phyloP scores from a whole-genome alignment of 768 basidiomycete genomes.

The Crucibulum laeve region DNA sequence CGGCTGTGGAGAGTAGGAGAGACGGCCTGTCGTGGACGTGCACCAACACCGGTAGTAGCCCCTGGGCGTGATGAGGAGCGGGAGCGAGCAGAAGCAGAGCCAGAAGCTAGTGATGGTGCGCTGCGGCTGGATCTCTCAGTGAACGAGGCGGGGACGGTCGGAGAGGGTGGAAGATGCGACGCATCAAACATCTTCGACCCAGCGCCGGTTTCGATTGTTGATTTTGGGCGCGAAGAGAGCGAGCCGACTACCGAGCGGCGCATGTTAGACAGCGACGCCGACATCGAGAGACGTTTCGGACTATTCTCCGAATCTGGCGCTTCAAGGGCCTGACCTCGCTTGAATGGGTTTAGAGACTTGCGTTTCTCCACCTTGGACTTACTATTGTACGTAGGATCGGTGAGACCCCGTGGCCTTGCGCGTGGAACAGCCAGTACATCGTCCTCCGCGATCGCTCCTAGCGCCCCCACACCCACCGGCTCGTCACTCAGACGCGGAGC shows the following conservation, averaged over 20 bases:
- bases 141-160: slow-evolving; percentile 17
- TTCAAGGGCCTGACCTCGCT: slow-evolving; percentile 20
- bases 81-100: not conserved
- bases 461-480: slow-evolving; percentile 5
- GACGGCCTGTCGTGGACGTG: slow-evolving; percentile 33
- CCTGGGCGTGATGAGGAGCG: not conserved
- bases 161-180: slow-evolving; percentile 35
- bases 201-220: slow-evolving; percentile 14
- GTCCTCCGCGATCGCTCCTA: slow-evolving; percentile 10
- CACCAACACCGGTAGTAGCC: not conserved
- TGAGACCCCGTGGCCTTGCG: slow-evolving; percentile 9
- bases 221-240: slow-evolving; percentile 17
- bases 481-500: slow-evolving; percentile 5
- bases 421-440: slow-evolving; percentile 3
- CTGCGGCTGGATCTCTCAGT: not conserved
- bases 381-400: slow-evolving; percentile 9
- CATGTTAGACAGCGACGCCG: slow-evolving; percentile 37
- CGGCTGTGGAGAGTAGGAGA: slow-evolving; percentile 56
- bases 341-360: slow-evolving; percentile 34
- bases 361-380: slow-evolving; percentile 12
- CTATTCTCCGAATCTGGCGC: slow-evolving; percentile 3
- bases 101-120: not conserved
- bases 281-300: slow-evolving; percentile 23
- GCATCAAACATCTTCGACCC: slow-evolving; percentile 21
- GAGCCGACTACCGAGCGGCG: slow-evolving; percentile 40